Percentiles rank a stretch among this genome's conserved stretches.
Evolutionary conservation across 2,329 filamentous ascomycete genomes (phyloP).

Genomic region (Microsporum canis): DNA sequence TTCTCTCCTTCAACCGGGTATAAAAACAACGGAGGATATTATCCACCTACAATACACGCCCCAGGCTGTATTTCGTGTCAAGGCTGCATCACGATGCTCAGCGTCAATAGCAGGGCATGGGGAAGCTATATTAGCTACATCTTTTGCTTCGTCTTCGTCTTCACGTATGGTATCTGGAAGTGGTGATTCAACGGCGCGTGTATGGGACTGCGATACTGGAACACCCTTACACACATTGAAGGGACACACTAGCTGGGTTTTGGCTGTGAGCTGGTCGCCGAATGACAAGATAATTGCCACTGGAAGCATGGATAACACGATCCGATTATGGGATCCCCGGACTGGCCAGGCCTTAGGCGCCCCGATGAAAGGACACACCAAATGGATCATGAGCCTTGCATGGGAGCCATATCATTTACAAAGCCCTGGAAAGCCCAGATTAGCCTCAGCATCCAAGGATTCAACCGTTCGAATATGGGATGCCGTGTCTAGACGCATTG

Average conservation of each 20-base stretch:
- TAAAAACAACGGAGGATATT: constrained; percentile 50
- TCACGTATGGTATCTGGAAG: constrained; percentile 74
- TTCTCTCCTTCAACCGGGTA: constrained; percentile 39
- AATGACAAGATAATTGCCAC: constrained; percentile 73
- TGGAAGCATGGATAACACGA: constrained; percentile 83
- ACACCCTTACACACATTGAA: constrained; percentile 59
- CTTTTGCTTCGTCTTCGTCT: constrained; percentile 72
- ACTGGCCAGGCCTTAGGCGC: constrained; percentile 63
- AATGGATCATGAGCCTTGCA: constrained; percentile 75
- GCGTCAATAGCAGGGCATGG: constrained; percentile 84
- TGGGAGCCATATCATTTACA: constrained; percentile 94
- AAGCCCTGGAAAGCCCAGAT: constrained; percentile 56
- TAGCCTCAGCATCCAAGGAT: constrained; percentile 86
- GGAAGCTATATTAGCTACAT: constrained; percentile 73
- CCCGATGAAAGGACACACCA: constrained; percentile 70
- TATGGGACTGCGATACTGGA: constrained; percentile 92
- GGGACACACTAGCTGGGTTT: constrained; percentile 80
- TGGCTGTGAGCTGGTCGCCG: constrained; percentile 77
- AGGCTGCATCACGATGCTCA: constrained; percentile 80
- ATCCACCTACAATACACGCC: constrained; percentile 58
- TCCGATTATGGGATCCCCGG: constrained; percentile 79
- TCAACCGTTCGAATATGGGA: constrained; percentile 80
- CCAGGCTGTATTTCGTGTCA: constrained; percentile 87
- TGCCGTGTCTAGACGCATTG: constrained; percentile 62
- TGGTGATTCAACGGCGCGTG: constrained; percentile 78